These are phyloP conservation scores for Irpex sp. DNA, from an alignment of 1,284 basidiomycete species.

Conservation along the genomic window DNA sequence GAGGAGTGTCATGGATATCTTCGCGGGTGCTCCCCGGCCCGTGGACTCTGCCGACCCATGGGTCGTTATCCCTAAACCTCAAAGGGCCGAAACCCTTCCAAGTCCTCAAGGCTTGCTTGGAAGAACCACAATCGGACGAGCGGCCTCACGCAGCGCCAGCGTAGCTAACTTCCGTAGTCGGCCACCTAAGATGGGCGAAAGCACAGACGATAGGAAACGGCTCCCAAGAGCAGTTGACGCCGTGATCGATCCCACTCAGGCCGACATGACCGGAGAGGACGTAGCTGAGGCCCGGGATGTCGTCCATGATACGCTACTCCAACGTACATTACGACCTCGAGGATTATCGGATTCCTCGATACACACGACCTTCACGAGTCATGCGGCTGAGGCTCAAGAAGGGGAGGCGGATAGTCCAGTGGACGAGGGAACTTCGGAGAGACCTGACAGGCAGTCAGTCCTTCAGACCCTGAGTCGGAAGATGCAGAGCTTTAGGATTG, in stretches of 20 bases:
- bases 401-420: conserved; percentile 12
- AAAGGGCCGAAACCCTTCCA: conserved; percentile 15
- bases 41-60: conserved; percentile 49
- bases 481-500: conserved; percentile 39
- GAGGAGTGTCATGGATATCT: conserved; percentile 67
- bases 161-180: background rate
- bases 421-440: background rate
- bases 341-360: conserved; percentile 91
- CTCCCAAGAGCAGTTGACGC: conserved; percentile 27
- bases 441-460: conserved; percentile 40
- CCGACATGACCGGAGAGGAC: conserved; percentile 8
- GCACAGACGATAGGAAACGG: conserved; percentile 6
- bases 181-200: background rate
- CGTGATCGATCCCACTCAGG: conserved; percentile 19
- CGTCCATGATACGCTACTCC: conserved; percentile 44
- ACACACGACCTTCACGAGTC: conserved; percentile 72
- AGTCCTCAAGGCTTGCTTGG: conserved; percentile 13
- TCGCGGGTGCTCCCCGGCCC: conserved; percentile 72
- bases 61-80: conserved; percentile 54
- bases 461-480: conserved; percentile 49
- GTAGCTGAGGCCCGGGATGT: conserved; percentile 54
- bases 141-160: conserved; percentile 18
- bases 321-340: conserved; percentile 70
- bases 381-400: conserved; percentile 34
- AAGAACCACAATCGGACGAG: conserved; percentile 23